Percentiles rank a stretch among this genome's conserved stretches.
phyloP scores from a whole-genome alignment of 2,329 filamentous ascomycete species.

The Cladosporium sp. region DNA sequence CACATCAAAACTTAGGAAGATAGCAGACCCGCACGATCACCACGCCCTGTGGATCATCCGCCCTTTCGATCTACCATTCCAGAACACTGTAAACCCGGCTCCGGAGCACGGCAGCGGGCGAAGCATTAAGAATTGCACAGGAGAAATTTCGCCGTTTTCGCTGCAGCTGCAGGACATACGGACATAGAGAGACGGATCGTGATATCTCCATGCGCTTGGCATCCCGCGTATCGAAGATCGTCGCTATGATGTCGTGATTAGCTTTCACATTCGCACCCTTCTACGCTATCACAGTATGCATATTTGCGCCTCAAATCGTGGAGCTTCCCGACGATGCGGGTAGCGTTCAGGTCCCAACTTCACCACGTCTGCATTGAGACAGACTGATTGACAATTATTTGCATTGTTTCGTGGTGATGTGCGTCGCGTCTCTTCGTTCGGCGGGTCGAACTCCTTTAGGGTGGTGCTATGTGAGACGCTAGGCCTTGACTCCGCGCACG shows the following conservation, averaged over 20 bases:
- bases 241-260: conserved; percentile 13
- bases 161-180: background rate
- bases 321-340: conserved; percentile 1
- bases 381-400: background rate
- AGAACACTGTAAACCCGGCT: conserved; percentile 2
- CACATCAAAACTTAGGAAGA: background rate
- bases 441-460: background rate
- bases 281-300: background rate
- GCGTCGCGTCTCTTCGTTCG: background rate
- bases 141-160: background rate
- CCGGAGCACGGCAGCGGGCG: background rate
- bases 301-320: background rate
- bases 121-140: background rate
- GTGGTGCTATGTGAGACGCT: background rate
- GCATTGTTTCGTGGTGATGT: background rate
- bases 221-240: conserved; percentile 12
- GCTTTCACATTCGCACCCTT: background rate
- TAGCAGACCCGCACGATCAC: background rate
- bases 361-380: background rate
- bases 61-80: conserved; percentile 7
- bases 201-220: background rate
- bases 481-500: conserved; percentile 6
- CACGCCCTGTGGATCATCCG: background rate
- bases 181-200: background rate
- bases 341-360: background rate